Percentiles rank a stretch among this genome's conserved stretches.
These are phyloP conservation scores for Hippophae gyantsensis DNA, from an alignment of 306 rosid species.

Conservation along the genomic window DNA sequence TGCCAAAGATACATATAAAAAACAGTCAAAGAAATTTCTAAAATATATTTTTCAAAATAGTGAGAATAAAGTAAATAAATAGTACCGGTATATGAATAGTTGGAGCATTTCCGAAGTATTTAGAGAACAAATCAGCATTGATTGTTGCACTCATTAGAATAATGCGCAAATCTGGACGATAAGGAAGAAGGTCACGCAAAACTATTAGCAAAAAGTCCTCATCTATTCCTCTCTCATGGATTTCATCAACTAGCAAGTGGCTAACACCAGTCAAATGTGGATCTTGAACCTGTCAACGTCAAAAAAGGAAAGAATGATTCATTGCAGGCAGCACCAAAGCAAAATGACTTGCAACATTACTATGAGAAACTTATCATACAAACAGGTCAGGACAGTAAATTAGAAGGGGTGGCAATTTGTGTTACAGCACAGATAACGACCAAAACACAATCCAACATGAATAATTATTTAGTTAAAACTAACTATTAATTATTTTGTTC, in stretches of 20 bases:
- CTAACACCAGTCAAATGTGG: slow-evolving; percentile 72
- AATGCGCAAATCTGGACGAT: slow-evolving; percentile 83
- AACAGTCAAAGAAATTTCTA: slow-evolving; percentile 10
- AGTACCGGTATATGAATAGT: slow-evolving; percentile 72
- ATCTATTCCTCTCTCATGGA: slow-evolving; percentile 99
- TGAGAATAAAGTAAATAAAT: slow-evolving; percentile 16
- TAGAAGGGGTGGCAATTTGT: no score
- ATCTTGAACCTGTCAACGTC: slow-evolving; percentile 70
- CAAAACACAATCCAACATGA: no score
- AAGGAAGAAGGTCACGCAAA: slow-evolving; percentile 86
- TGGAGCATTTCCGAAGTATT: slow-evolving; percentile 76
- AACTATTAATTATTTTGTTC: no score
- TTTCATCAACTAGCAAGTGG: slow-evolving; percentile 94
- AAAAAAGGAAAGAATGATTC: slow-evolving; percentile 19
- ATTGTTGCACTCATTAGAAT: slow-evolving; percentile 97
- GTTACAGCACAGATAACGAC: no score
- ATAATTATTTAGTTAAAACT: no score
- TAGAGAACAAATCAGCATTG: slow-evolving; percentile 86
- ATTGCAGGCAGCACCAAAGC: slow-evolving; percentile 7
- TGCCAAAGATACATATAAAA: slow-evolving; percentile 11
- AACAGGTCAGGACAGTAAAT: no score
- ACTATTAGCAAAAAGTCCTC: slow-evolving; percentile 85
- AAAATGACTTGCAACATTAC: slow-evolving; percentile 9
- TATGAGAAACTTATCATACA: not conserved
- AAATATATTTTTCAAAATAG: slow-evolving; percentile 1